phyloP scores from a whole-genome alignment of 2,329 filamentous ascomycete species.

The Penicillium thymicola region DNA sequence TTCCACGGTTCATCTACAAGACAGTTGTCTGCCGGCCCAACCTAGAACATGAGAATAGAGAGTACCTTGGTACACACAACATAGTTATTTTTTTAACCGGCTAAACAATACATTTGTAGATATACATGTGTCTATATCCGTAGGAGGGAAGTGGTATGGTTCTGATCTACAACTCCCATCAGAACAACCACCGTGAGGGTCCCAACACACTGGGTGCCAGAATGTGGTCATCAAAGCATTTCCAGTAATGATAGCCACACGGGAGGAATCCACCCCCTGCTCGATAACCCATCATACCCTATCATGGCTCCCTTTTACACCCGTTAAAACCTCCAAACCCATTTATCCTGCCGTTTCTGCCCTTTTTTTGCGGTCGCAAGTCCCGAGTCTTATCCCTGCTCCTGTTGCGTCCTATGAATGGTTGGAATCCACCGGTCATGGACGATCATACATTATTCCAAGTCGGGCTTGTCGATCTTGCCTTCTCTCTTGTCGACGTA shows the following conservation, averaged over 20 bases:
- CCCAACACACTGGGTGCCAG: constrained; percentile 4
- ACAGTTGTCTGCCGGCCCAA: neutral
- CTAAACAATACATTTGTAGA: neutral
- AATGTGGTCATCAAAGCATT: constrained; percentile 18
- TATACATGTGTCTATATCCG: neutral
- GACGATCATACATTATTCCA: constrained; percentile 7
- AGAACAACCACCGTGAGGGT: constrained; percentile 5
- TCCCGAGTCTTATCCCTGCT: neutral
- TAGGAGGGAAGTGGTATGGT: neutral
- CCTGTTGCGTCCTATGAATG: constrained; percentile 8
- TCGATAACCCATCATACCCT: constrained; percentile 12
- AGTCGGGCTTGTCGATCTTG: constrained; percentile 10
- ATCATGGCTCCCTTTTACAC: constrained; percentile 15
- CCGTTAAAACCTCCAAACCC: constrained; percentile 8
- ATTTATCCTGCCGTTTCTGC: constrained; percentile 13
- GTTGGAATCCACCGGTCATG: neutral
- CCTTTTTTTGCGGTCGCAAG: constrained; percentile 6
- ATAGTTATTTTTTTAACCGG: neutral
- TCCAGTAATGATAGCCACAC: constrained; percentile 25
- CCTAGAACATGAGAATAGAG: neutral
- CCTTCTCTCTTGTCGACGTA: neutral
- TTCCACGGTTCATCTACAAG: constrained; percentile 2
- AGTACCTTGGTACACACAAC: neutral
- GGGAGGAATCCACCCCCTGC: constrained; percentile 12
- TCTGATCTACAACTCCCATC: constrained; percentile 5